phyloP scores from a whole-genome alignment of 768 basidiomycete genomes.

The Macrolepiota albuminosa region DNA sequence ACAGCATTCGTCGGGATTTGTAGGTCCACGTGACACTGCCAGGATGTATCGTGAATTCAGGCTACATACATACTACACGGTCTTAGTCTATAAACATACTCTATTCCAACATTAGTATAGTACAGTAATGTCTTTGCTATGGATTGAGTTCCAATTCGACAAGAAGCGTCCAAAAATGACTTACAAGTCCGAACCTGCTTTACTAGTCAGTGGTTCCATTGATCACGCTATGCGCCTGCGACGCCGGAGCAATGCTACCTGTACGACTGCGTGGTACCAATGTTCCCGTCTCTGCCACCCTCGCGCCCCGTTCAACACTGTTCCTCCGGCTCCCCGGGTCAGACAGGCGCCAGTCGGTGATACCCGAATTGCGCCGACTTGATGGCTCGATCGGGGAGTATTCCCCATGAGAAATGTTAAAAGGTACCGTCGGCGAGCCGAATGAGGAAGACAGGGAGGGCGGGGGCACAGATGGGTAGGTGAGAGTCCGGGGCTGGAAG shows the following conservation, averaged over 20 bases:
- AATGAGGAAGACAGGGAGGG: conserved; percentile 77
- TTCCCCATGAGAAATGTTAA: conserved; percentile 44
- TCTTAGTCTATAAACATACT: background rate
- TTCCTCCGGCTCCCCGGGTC: conserved; percentile 44
- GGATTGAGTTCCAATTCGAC: background rate
- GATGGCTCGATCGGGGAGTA: conserved; percentile 46
- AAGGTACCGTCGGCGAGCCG: conserved; percentile 59
- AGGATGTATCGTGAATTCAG: background rate
- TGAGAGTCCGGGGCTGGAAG: conserved; percentile 38
- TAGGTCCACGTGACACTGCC: conserved; percentile 18
- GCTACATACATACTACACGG: background rate
- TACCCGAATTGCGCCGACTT: conserved; percentile 49
- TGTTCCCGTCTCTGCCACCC: conserved; percentile 67
- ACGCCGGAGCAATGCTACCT: conserved; percentile 32
- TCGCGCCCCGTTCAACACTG: conserved; percentile 58
- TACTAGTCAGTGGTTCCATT: conserved; percentile 5
- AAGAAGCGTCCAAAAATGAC: background rate
- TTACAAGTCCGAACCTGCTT: background rate
- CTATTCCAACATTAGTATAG: conserved; percentile 8
- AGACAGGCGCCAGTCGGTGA: conserved; percentile 28
- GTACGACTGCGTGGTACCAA: conserved; percentile 46
- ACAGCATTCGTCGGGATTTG: conserved; percentile 27
- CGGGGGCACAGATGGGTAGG: conserved; percentile 82
- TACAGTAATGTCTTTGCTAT: conserved; percentile 9
- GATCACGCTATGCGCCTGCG: conserved; percentile 18